Evolutionary conservation across 2,329 filamentous ascomycete species (phyloP).

Genomic region (Colletotrichum plurivorum): DNA sequence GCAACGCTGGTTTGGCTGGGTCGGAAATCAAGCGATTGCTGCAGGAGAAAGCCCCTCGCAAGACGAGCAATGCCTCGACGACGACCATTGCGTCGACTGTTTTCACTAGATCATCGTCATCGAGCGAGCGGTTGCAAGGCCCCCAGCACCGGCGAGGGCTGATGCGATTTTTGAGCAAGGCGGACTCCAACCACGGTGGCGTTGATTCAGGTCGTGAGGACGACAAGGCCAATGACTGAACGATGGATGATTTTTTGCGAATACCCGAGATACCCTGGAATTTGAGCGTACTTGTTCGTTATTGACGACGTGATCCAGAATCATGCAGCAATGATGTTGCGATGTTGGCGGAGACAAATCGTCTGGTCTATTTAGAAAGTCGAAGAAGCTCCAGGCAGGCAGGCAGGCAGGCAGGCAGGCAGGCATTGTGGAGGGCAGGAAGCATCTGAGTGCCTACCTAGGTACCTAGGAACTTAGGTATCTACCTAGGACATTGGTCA

Average conservation of each 20-base stretch:
- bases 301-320: no score
- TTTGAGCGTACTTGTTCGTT: no score
- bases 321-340: no score
- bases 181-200: conserved; percentile 21
- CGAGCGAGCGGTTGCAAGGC: conserved; percentile 15
- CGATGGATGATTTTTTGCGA: background rate
- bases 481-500: no score
- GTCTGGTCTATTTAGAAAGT: no score
- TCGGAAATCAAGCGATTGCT: conserved; percentile 37
- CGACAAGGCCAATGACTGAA: background rate
- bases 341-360: no score
- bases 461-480: no score
- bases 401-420: no score
- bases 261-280: conserved; percentile 8
- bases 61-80: conserved; percentile 19
- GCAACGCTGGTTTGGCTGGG: conserved; percentile 32
- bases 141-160: background rate
- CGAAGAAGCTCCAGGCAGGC: no score
- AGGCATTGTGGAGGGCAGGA: no score
- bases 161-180: conserved; percentile 27
- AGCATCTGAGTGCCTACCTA: no score
- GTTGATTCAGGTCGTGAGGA: conserved; percentile 11
- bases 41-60: conserved; percentile 23
- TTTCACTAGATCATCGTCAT: conserved; percentile 26
- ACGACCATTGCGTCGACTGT: conserved; percentile 24